Evolutionary conservation across 306 rosid species (phyloP), one percentile per base, ranked within the genome.

Genomic region (Fragaria nilgerrensis): DNA sequence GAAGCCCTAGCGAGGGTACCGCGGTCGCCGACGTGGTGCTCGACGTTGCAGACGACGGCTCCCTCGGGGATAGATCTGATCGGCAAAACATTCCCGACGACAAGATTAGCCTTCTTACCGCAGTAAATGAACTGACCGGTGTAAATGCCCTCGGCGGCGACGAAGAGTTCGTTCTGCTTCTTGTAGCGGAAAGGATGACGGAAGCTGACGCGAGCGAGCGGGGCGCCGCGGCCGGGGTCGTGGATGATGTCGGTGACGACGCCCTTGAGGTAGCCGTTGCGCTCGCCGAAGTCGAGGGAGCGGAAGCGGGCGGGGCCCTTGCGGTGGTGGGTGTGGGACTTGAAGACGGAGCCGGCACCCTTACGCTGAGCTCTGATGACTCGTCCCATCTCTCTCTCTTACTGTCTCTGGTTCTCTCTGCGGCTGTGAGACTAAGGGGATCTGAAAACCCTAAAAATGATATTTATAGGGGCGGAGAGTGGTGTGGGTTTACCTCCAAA

Each of bases 161-260:
- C 78, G 34, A 75, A 75, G 22, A 62, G 78, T 61, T 75, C 78
- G 71, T 75, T 75, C 71, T 75, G 70, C 78, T 75, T 75, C 78
- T 75, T 75, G 78, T 75, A 75, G 0, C 78, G 11, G 16, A 75
- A 75, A 5, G 78, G 78, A 36, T 75, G 78, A 66, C 78, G 70
- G 78, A 75, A 75, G 71, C 59, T 75, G 71, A 75, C 78, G 7
- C 59, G 58, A 25, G 78, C 78, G 14, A 75, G 50, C 5, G 78
- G 78, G 0, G 78, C 78, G 0, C 78, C 78, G 9, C 78, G 78
- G 2, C 78, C 78, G 0, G 78, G 78, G 34, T 75, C 78, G 71
- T 75, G 78, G 78, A 75, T 75, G 70, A 75, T 75, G n/a, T 75
- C 78, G 70, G 78, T 75, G 36, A 75, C 78, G 34, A 75, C 78